Percentiles rank a stretch among this genome's conserved stretches.
Evolutionary conservation across 2,329 filamentous ascomycete species (phyloP).

Genomic region (Ascochyta lentis): DNA sequence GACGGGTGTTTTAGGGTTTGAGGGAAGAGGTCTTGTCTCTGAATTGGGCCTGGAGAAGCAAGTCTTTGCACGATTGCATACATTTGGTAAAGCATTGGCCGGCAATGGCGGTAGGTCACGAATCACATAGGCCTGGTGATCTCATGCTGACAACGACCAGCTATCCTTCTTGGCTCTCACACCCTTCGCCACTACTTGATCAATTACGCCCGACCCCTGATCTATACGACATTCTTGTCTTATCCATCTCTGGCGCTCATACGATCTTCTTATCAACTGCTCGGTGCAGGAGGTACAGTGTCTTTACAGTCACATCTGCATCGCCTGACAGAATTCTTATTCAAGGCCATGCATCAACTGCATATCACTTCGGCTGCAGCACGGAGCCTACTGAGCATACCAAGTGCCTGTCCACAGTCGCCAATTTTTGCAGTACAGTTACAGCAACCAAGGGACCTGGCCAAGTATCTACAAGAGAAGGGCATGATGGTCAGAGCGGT

Average conservation of each 20-base stretch:
- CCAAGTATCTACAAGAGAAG: conserved; percentile 32
- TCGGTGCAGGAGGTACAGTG: conserved; percentile 29
- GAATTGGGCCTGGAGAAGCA: conserved; percentile 60
- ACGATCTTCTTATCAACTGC: conserved; percentile 40
- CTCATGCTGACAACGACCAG: conserved; percentile 13
- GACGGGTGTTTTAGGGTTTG: conserved; percentile 64
- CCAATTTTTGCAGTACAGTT: conserved; percentile 46
- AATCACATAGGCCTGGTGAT: neutral
- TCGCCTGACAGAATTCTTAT: conserved; percentile 30
- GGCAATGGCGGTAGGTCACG: conserved; percentile 70
- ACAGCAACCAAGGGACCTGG: conserved; percentile 36
- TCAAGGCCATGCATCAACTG: conserved; percentile 24
- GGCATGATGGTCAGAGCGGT: conserved; percentile 49
- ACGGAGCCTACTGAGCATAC: conserved; percentile 26
- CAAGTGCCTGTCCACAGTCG: conserved; percentile 33
- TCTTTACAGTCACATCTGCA: conserved; percentile 34
- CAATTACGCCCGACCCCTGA: conserved; percentile 50
- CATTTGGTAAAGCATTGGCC: conserved; percentile 72
- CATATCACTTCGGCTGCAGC: conserved; percentile 18
- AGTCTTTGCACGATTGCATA: conserved; percentile 66
- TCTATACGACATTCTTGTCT: conserved; percentile 53
- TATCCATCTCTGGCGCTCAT: conserved; percentile 53
- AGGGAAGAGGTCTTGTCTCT: conserved; percentile 64
- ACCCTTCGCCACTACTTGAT: conserved; percentile 44
- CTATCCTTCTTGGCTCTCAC: conserved; percentile 42